phyloP scores from a whole-genome alignment of 139 green algal genomes.

The Dunaliella primolecta region DNA sequence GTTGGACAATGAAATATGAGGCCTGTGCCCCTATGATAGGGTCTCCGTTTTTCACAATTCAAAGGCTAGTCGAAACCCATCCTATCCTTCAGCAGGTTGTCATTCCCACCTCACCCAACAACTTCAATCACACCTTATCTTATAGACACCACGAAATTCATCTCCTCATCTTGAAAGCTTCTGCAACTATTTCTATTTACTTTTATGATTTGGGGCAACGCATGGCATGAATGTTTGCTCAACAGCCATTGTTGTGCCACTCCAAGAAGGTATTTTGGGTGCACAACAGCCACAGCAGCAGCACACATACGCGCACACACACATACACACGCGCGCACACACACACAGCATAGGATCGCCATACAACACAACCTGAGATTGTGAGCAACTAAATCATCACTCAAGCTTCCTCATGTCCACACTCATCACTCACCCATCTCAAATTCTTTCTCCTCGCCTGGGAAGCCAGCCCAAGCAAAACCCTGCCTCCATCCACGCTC shows the following conservation, averaged over 20 bases:
- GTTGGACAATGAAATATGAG: neutral
- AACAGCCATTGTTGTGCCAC: neutral
- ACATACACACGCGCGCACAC: neutral
- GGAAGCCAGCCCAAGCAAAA: constrained; percentile 86
- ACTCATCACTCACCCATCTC: constrained; percentile 23
- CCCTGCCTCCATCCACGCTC: constrained; percentile 92
- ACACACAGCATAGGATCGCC: too few species aligned
- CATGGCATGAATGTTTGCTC: neutral
- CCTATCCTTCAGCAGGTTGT: neutral
- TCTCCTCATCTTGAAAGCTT: too few species aligned
- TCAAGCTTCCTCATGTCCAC: neutral
- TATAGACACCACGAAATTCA: neutral
- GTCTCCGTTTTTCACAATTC: too few species aligned
- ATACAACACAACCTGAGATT: too few species aligned
- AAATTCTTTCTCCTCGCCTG: constrained; percentile 74
- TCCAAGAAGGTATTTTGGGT: neutral
- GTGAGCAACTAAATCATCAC: too few species aligned
- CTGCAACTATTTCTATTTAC: too few species aligned
- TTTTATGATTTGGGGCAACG: too few species aligned
- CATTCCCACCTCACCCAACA: too few species aligned
- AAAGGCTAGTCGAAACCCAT: neutral
- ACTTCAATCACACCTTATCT: too few species aligned
- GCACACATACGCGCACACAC: neutral
- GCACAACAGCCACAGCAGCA: neutral
- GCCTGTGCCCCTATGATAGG: too few species aligned